Percentiles rank a stretch among this genome's conserved stretches.
These are phyloP conservation scores for Boletus huronensis DNA, from an alignment of 768 basidiomycete species.

Conservation along the genomic window DNA sequence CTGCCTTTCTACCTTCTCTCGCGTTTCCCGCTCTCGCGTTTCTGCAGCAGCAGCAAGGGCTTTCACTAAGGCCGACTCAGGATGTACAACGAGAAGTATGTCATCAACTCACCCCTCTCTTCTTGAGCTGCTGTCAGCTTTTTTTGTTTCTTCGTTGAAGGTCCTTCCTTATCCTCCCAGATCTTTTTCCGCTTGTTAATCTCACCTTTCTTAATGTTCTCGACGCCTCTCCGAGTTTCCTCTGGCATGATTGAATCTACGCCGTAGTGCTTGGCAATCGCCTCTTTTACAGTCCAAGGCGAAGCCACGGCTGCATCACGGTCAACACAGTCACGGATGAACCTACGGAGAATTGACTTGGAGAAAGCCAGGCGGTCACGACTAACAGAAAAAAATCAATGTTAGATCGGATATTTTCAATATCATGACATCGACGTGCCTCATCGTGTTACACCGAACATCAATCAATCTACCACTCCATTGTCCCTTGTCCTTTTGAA, in stretches of 20 bases:
- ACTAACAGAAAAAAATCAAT: conserved; percentile 37
- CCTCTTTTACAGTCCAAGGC: conserved; percentile 91
- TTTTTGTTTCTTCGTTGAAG: conserved; percentile 78
- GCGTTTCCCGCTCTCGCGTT: conserved; percentile 66
- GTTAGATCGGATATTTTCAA: conserved; percentile 2
- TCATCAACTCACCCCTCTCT: conserved; percentile 54
- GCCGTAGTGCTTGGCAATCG: conserved; percentile 80
- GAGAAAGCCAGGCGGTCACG: conserved; percentile 95
- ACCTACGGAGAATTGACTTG: conserved; percentile 93
- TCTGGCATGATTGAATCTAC: conserved; percentile 85
- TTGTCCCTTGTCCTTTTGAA: conserved; percentile 57
- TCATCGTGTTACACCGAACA: conserved; percentile 75
- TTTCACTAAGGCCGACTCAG: conserved; percentile 24
- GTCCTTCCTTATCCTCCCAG: conserved; percentile 85
- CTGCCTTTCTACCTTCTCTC: conserved; percentile 65
- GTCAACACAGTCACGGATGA: conserved; percentile 93
- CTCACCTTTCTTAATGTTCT: conserved; percentile 79
- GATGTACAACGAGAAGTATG: conserved; percentile 5
- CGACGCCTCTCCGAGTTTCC: conserved; percentile 74
- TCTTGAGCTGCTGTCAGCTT: conserved; percentile 71
- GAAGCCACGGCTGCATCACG: conserved; percentile 90
- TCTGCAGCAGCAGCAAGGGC: conserved; percentile 42
- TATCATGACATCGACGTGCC: conserved; percentile 44
- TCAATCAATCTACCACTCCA: conserved; percentile 80
- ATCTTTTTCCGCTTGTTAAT: conserved; percentile 91